phyloP scores from a whole-genome alignment of 352 stramenopile genomes.

The Poterioochromonas sp. region DNA sequence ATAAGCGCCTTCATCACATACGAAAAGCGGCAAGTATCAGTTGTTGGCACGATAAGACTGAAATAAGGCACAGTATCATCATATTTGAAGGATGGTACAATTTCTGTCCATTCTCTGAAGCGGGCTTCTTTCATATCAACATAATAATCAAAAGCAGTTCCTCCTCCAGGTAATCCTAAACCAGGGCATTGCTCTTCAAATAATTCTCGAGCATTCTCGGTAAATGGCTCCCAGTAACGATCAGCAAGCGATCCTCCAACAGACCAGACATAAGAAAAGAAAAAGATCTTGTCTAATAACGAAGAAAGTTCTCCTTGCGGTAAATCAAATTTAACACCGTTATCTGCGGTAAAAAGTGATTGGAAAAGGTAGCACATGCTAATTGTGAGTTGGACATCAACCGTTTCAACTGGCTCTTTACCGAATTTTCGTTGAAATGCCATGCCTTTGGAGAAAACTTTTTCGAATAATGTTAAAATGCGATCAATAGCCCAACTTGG shows the following conservation, averaged over 20 bases:
- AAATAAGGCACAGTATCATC: conserved; percentile 75
- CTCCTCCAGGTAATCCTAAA: conserved; percentile 53
- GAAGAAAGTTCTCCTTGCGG: conserved; percentile 41
- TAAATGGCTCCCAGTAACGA: conserved; percentile 40
- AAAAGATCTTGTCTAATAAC: conserved; percentile 52
- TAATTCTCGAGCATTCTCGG: conserved; percentile 45
- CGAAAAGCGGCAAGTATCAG: conserved; percentile 83
- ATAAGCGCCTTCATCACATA: conserved; percentile 69
- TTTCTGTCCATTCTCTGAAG: conserved; percentile 67
- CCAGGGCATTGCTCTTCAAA: conserved; percentile 44
- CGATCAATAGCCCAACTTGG: conserved; percentile 47
- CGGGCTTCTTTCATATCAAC: conserved; percentile 54
- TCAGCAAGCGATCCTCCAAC: conserved; percentile 39
- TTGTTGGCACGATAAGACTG: conserved; percentile 81
- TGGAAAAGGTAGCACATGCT: conserved; percentile 51
- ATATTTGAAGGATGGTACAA: conserved; percentile 70
- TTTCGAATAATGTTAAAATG: conserved; percentile 50
- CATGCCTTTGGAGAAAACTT: conserved; percentile 60
- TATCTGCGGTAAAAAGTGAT: conserved; percentile 44
- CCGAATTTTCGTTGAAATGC: conserved; percentile 63
- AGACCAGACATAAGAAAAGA: conserved; percentile 51
- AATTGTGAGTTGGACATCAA: conserved; percentile 53
- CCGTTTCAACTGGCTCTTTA: conserved; percentile 50
- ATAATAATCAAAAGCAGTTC: conserved; percentile 71
- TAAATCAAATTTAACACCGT: conserved; percentile 37